These are phyloP conservation scores for Ramaria sp. DNA, from an alignment of 768 basidiomycete species.

Conservation along the genomic window DNA sequence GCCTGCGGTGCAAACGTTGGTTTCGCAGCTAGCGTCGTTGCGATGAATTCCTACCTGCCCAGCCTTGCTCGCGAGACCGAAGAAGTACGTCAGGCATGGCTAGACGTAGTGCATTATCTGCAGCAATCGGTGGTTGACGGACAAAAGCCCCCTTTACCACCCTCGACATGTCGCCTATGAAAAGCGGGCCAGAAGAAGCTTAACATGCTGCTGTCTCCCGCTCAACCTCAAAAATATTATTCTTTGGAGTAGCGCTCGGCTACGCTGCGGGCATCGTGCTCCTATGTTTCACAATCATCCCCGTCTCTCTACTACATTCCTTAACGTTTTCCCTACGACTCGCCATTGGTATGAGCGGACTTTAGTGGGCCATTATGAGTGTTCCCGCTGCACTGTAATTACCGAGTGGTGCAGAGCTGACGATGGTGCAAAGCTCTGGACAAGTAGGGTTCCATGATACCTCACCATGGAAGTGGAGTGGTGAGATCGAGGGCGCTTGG, in stretches of 20 bases:
- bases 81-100: slow-evolving; percentile 37
- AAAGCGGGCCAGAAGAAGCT: slow-evolving; percentile 15
- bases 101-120: slow-evolving; percentile 18
- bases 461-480: slow-evolving; percentile 32
- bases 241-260: slow-evolving; percentile 76
- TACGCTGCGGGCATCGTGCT: slow-evolving; percentile 76
- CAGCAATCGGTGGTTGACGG: background rate
- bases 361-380: slow-evolving; percentile 83
- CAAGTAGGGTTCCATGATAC: slow-evolving; percentile 9
- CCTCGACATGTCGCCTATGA: background rate
- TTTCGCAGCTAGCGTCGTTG: slow-evolving; percentile 80
- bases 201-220: slow-evolving; percentile 53
- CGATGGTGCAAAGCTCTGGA: slow-evolving; percentile 9
- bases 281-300: slow-evolving; percentile 65
- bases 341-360: slow-evolving; percentile 74
- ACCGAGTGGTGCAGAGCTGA: slow-evolving; percentile 28
- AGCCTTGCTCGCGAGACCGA: slow-evolving; percentile 55
- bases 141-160: background rate
- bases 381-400: slow-evolving; percentile 71
- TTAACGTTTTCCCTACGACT: slow-evolving; percentile 72
- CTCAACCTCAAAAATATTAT: slow-evolving; percentile 77
- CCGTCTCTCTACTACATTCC: slow-evolving; percentile 62
- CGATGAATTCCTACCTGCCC: slow-evolving; percentile 85
- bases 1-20: slow-evolving; percentile 74
- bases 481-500: slow-evolving; percentile 66